Percentiles rank a stretch among this genome's conserved stretches.
phyloP scores from a whole-genome alignment of 73 alveolate species.

The Paramecium biaurelia region DNA sequence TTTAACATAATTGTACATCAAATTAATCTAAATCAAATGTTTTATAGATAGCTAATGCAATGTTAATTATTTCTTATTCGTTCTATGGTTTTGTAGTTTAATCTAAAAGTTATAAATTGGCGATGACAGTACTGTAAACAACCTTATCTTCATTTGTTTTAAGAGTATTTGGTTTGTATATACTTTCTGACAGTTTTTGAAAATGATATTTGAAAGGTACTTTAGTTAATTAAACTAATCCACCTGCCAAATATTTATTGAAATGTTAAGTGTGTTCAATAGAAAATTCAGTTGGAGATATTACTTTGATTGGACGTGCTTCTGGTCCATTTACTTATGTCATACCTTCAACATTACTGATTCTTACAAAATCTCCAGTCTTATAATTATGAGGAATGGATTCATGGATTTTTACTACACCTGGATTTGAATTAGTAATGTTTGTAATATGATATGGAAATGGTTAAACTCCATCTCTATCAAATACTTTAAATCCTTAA shows the following conservation, averaged over 20 bases:
- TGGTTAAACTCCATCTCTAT: conserved; percentile 48
- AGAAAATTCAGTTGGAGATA: conserved; percentile 4
- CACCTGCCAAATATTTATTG: neutral
- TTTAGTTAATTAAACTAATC: conserved; percentile 18
- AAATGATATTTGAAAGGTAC: conserved; percentile 26
- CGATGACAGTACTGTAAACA: neutral
- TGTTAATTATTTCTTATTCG: neutral
- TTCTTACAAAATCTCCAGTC: conserved; percentile 32
- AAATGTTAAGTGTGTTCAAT: conserved; percentile 1
- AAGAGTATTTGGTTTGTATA: neutral
- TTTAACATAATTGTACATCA: neutral
- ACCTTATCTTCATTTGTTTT: neutral
- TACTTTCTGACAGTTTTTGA: neutral
- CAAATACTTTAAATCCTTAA: neutral
- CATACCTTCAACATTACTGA: conserved; percentile 38
- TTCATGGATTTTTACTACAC: neutral
- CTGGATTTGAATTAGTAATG: neutral
- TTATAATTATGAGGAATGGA: conserved; percentile 13
- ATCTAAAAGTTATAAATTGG: neutral
- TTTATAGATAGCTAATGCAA: neutral
- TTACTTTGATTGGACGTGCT: conserved; percentile 38
- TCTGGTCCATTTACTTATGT: conserved; percentile 44
- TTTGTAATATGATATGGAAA: neutral
- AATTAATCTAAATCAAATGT: neutral
- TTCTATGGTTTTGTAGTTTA: neutral